Base-by-base conservation (phyloP, 306 rosid genomes). In the Quercus aquifolioides region DNA sequence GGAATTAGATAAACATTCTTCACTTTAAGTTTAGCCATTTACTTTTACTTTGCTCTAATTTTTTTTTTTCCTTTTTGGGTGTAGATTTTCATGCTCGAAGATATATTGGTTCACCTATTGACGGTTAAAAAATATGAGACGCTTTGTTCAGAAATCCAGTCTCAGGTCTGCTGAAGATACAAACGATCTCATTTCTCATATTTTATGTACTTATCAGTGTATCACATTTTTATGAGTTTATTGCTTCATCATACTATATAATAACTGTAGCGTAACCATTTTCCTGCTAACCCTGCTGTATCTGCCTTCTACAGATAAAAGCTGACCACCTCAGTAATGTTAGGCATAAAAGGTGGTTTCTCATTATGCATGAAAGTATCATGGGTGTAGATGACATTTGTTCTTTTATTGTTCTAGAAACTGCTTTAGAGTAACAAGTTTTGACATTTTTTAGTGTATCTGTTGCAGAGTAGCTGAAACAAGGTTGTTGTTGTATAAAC, bases 31-130 rank as follows among this genome's bases (percentile, higher is more conserved):
- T 23, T 31, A 54, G 76, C 54, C 35, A 74, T 35, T 38, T 83
- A 31, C 49, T 10, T 28, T 75, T 80, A 38, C 58, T 68, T 73
- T 11, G 51, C 71, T 18, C 57, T 14, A 18, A 23, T 52, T 19
- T 51, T 76, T 69, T 69, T 85, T 10, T 68, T 57, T 14, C 73
- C 77, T 57, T 74, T 68, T 72, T 43, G 75, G 81, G 46, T 84
- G 55, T 74, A 96, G 99, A 88, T 96, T 75, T 84, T 83, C 72
- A 80, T 26, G 79, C 81, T 96, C 77, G 97, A 90, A 82, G 98
- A 91, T 85, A 65, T 81, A 74, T 83, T 89, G 89, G 86, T 69
- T 80, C 86, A 73, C 79, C 87, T 80, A 60, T 78, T 78, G 88
- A 89, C 88, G 80, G 79, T 84, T 85, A 90, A 83, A 84, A 88